Base-by-base conservation (phyloP, 805 yeast genomes). In the Lipomyces starkeyi region DNA sequence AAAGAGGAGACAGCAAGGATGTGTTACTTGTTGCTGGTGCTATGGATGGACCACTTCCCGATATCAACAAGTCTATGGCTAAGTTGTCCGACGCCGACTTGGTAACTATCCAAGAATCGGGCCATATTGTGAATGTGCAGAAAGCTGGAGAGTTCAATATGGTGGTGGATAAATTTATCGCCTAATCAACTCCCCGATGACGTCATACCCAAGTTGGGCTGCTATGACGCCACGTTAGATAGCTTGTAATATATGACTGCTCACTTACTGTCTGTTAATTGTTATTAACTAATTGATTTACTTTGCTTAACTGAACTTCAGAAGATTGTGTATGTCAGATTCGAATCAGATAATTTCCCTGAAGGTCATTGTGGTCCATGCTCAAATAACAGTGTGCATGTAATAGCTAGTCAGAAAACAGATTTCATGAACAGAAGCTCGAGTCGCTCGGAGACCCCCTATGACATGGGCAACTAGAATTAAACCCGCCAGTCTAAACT, bases 101-200 rank as follows among this genome's bases (percentile, higher is more conserved):
- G 20, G 59, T 37, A 35, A 37, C 63, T 6, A 47, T 63, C 32
- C 63, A 40, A 13, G 68, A 52, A 17, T 22, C 58, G n/a, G 72
- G 72, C 22, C 72, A 69, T 35, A 55, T 69, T 6, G 61, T 64
- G 55, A 69, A 67, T 32, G 60, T 69, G 34, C 72, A 69, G 65
- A 35, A 57, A 34, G 47, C 63, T n/a, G 60, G 49, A 5, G 59
- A 57, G 64, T 69, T 65, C 57, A 67, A 69, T 58, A 27, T 25
- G 22, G 25, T 62, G 34, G 72, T 69, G 4, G 71, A 59, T 5
- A 35, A 64, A 34, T 69, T 69, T 49, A 20, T 68, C 17, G 59
- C 56, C n/a, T 67, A 29, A 53, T 29, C 20, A 35, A 58, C 14
- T 17, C 8, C 49, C 17, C 5, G 49, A 43, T 43, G 49, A 8